Base-by-base conservation (phyloP, 352 stramenopile genomes). In the Phytophthora parvispora region DNA sequence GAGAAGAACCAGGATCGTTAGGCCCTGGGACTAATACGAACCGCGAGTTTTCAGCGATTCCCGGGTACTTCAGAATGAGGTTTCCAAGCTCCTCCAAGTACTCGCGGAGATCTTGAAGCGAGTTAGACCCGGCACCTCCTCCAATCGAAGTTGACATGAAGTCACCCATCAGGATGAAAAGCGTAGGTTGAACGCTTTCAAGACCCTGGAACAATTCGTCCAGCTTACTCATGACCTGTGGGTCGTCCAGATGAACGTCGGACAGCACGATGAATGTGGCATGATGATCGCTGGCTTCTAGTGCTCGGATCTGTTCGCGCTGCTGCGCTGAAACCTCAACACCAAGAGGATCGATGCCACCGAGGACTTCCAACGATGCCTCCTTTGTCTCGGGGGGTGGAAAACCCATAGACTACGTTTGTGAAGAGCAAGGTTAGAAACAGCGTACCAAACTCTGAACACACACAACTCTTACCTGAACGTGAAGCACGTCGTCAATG, bases 91-190 rank as follows among this genome's bases (percentile, higher is more conserved):
- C 93, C 45, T 98, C 91, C 32, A 98, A 75, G 53, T 89, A 89
- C 54, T 97, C 93, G 18, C 87, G 95, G 25, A 95, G 73, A 53
- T 97, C 87, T 13, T 89, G 76, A n/a, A 96, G 67, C 22, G 80
- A 86, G 58, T 88, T 91, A 12, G 85, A 90, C 13, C 77, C 81
- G 3, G 80, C 72, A 52, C 88, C 84, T 62, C 86, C 78, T 64
- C 89, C 91, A 4, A 97, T 87, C 9, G 90, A 87, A 2, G 80
- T 78, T 8, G 90, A 96, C 50, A 94, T 83, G 63, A 99, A 99
- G 72, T 99, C 94, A 45, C 96, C 96, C 93, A 99, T 98, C 24
- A 99, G 84, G 15, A 98, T 86, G 67, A 99, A 98, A 20, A 99
- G 67, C 20, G 86, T 85, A 10, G 89, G 86, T 50, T 86, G 57